Percentiles rank a stretch among this genome's conserved stretches.
These are phyloP conservation scores for Xylaria flabelliformis DNA, from an alignment of 495 filamentous ascomycete species.

Conservation along the genomic window DNA sequence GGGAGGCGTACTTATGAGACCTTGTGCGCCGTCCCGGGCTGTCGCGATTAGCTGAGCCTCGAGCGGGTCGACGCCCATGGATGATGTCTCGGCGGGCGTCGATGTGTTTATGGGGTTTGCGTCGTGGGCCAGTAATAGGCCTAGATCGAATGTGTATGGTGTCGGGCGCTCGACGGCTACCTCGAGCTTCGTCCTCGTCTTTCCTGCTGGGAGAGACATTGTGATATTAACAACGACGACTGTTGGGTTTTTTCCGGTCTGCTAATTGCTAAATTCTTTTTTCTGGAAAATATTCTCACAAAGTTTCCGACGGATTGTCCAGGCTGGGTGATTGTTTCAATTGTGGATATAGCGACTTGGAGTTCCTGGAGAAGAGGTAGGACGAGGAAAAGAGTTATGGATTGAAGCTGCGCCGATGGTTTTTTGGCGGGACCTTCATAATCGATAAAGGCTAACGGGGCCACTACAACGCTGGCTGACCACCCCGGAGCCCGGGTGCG, in stretches of 20 bases:
- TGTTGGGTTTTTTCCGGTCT: not conserved
- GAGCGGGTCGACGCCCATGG: constrained; percentile 50
- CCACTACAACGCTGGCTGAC: not conserved
- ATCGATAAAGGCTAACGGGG: constrained; percentile 10
- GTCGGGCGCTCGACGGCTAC: constrained; percentile 80
- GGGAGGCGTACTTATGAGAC: constrained; percentile 64
- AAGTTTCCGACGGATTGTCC: not conserved
- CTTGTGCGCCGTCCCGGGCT: constrained; percentile 87
- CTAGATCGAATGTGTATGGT: constrained; percentile 91
- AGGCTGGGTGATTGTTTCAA: not conserved
- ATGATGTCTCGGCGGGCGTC: constrained; percentile 35
- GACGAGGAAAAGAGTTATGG: constrained; percentile 30
- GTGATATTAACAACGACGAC: constrained; percentile 21
- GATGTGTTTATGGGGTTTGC: constrained; percentile 74
- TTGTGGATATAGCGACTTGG: not conserved
- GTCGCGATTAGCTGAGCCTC: constrained; percentile 67
- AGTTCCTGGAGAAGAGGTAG: not conserved
- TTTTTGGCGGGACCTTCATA: constrained; percentile 36
- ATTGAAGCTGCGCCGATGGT: constrained; percentile 27
- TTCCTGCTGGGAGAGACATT: constrained; percentile 42
- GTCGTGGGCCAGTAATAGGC: constrained; percentile 81
- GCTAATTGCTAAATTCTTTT: not conserved
- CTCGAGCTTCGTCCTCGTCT: constrained; percentile 48
- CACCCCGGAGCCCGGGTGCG: constrained; percentile 28
- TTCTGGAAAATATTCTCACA: not conserved